Base-by-base conservation (phyloP, 2,329 filamentous ascomycete genomes). In the Rhytidhysteron rufulum region DNA sequence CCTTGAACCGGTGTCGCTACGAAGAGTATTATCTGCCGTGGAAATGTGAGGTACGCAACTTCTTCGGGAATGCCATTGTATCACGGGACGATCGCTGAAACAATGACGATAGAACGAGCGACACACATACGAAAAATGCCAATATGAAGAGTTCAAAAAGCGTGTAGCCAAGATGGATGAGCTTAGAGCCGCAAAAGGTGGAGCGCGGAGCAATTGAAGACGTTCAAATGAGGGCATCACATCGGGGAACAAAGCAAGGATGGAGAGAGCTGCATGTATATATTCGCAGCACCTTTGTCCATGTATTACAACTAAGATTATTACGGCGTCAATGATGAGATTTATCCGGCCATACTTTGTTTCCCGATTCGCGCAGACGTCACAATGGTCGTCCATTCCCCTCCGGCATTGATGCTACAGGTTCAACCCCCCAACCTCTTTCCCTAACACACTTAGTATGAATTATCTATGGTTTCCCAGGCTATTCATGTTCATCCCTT, bases 111-210 rank as follows among this genome's bases (percentile, higher is more conserved):
- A 97, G 93, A 83, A 89, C 68, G 93, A 98, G 77, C 79, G 93
- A 75, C 93, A 98, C 73, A 85, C 83, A 62, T 98, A 98, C 77
- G 93, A 98, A 68, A 97, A 97, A 70, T 98, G 93, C 80, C 93
- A 98, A 65, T 98, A 98, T 71, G 86, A 86, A 51, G 93, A 97
- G 68, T 98, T 98, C 78, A 95, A 95, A 82, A 88, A 91, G 79
- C 83, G 93, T 43, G 93, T 98, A 51, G 88, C 86, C 63, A 97
- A 95, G 83, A 98, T 98, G 93, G 83, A 97, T 60, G 90, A 98
- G 75, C 72, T 98, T 63, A 80, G 89, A 64, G 90, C 82, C 53
- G 82, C 86, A 45, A 95, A 94, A 79, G 81, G 73, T 43, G 89
- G 88, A 47, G 83, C 79, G 60, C 81, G 91, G 69, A 94, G 86